Evolutionary conservation across 2,329 filamentous ascomycete species (phyloP), one percentile per base, ranked within the genome.

Genomic region (Trichoderma semiorbis): DNA sequence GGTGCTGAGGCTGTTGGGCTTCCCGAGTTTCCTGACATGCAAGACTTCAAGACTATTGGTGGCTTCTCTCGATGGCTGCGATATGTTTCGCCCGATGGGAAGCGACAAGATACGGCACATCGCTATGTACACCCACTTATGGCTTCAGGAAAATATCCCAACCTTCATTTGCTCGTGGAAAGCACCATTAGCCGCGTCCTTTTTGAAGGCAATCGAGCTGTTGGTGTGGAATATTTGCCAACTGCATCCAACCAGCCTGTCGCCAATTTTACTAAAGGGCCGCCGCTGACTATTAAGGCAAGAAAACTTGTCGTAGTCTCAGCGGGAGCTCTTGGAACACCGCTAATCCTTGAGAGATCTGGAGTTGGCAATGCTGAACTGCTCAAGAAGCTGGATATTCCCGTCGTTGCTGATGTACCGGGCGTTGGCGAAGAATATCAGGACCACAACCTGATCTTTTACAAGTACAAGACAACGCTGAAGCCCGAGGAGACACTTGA

Each of bases 281-380:
- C 72, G 3, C 74, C 73, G 6, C 61, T 74, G 32, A 74, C 55
- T 0, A 65, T 81, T 34, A 77, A 74, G 67, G 80, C 79, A 0
- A 75, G 73, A 7, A 81, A 77, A 55, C 73, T 78, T 0, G 79
- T 81, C 0, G 74, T 81, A 0, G 75, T 80, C 0, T 79, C 79
- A 76, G 85, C 75, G 5, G 88, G 88, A 12, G 84, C 87, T 0
- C 81, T 85, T 7, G 85, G 86, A 2, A 87, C 87, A 0, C 87
- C 89, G 0, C 78, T 80, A 0, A 83, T 92, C 1, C 84, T 92
- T 0, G 89, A 92, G 77, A 81, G 90, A 24, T 92, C 90, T 0
- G 90, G 90, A 8, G 76, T 92, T 1, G 89, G 88, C n/a, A 81
- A 83, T 58, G 79, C 83, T 0, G 80, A 84, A 2, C 75, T 89